Percentiles rank a stretch among this genome's conserved stretches.
Evolutionary conservation across 305 asterid genomes (phyloP).

Genomic region (Caryopteris hybrid): DNA sequence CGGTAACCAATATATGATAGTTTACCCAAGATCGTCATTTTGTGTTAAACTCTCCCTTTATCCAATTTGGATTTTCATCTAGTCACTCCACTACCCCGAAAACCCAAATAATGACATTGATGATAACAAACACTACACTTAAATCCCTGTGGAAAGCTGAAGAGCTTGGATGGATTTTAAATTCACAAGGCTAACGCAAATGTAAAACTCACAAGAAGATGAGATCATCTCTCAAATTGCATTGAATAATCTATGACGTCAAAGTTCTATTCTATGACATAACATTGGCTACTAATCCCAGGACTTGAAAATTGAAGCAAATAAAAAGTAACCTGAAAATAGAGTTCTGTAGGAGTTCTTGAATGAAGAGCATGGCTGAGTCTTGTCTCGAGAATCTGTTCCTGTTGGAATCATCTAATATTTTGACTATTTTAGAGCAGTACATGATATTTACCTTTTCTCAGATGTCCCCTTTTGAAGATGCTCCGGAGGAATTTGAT

Average conservation of each 20-base stretch:
- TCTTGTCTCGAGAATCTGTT: conserved; percentile 4
- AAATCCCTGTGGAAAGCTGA: background rate
- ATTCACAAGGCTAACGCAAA: background rate
- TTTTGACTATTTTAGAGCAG: conserved; percentile 1
- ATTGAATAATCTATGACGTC: background rate
- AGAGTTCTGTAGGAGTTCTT: too few relatives aligned
- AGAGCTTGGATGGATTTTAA: background rate
- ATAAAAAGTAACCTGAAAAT: too few relatives aligned
- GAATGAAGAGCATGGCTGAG: background rate
- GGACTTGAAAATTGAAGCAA: too few relatives aligned
- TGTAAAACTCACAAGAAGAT: background rate
- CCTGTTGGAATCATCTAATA: background rate
- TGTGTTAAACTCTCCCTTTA: too few relatives aligned
- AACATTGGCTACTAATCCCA: too few relatives aligned
- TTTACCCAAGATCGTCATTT: background rate
- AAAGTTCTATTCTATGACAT: too few relatives aligned
- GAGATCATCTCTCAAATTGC: background rate
- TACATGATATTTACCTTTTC: background rate
- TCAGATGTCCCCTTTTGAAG: conserved; percentile 84
- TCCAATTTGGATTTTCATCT: too few relatives aligned
- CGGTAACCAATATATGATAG: background rate
- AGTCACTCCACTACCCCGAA: background rate
- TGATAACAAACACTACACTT: too few relatives aligned
- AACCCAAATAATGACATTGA: background rate
- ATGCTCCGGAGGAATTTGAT: conserved; percentile 93